Conservation (phyloP, 106 monocot genomes). For the Triglochin maritima region DNA sequence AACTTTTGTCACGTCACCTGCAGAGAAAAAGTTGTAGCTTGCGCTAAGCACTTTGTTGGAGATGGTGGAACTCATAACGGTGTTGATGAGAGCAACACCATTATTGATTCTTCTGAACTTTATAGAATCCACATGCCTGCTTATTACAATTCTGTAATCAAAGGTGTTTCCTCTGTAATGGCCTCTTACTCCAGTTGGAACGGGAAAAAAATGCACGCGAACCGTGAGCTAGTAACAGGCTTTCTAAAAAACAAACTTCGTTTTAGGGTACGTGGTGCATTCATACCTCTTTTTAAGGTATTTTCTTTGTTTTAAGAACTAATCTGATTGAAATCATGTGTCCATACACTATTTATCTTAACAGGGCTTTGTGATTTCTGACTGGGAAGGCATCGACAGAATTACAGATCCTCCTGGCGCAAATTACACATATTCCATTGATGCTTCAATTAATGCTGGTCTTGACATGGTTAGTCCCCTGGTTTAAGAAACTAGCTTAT, state of each 20-base stretch:
- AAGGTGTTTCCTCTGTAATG: constrained; percentile 70
- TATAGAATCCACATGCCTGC: constrained; percentile 70
- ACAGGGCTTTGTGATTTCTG: constrained; percentile 13
- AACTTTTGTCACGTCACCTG: background rate
- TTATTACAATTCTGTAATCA: constrained; percentile 42
- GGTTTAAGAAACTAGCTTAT: no score
- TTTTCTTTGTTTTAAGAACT: background rate
- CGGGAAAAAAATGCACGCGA: constrained; percentile 78
- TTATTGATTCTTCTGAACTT: constrained; percentile 32
- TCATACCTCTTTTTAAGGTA: background rate
- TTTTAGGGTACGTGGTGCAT: constrained; percentile 19
- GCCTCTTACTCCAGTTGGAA: constrained; percentile 88
- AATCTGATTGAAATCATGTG: no score
- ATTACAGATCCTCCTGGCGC: constrained; percentile 4
- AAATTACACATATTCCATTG: constrained; percentile 4
- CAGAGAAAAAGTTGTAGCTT: constrained; percentile 17
- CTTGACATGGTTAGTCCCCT: background rate
- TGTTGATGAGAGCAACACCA: constrained; percentile 12
- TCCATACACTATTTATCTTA: background rate
- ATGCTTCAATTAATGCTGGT: constrained; percentile 8
- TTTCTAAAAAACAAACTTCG: constrained; percentile 57
- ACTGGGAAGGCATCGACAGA: constrained; percentile 10
- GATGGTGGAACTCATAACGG: constrained; percentile 16
- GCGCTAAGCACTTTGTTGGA: constrained; percentile 16
- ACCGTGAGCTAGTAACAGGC: constrained; percentile 49